Percentiles rank a stretch among this genome's conserved stretches.
Conservation (phyloP, 2,329 filamentous ascomycete species). For the Ilyonectria mors-panacis region DNA sequence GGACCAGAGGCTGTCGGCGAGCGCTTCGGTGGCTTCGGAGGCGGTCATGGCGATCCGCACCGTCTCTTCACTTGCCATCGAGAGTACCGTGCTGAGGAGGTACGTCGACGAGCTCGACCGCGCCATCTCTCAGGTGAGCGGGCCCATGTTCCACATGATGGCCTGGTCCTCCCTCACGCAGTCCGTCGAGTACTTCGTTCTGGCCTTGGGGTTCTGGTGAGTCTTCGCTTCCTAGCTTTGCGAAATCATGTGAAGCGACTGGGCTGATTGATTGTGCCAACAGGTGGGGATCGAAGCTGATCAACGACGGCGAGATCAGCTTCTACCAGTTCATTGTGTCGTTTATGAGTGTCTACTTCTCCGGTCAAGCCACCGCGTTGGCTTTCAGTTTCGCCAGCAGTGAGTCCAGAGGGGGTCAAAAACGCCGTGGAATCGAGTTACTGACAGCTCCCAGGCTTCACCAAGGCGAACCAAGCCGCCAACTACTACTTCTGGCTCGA, state of each 20-base stretch:
- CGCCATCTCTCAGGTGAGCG: slow-evolving; percentile 42
- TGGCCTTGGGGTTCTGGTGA: slow-evolving; percentile 57
- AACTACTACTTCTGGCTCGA: slow-evolving; percentile 64
- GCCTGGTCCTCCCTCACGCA: slow-evolving; percentile 54
- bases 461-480: slow-evolving; percentile 62
- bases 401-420: too few relatives aligned
- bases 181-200: slow-evolving; percentile 51
- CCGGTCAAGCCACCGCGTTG: slow-evolving; percentile 55
- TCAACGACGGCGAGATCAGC: slow-evolving; percentile 60
- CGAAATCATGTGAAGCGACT: too few relatives aligned
- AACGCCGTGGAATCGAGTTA: too few relatives aligned
- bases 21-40: slow-evolving; percentile 59
- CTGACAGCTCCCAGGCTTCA: too few relatives aligned
- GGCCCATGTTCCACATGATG: slow-evolving; percentile 45
- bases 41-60: slow-evolving; percentile 55
- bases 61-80: slow-evolving; percentile 57
- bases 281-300: slow-evolving; percentile 52
- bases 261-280: too few relatives aligned
- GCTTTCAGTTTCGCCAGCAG: slow-evolving; percentile 62
- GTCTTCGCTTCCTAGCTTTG: too few relatives aligned
- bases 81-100: slow-evolving; percentile 47
- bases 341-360: slow-evolving; percentile 64
- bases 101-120: slow-evolving; percentile 49
- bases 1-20: slow-evolving; percentile 49
- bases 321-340: slow-evolving; percentile 65